phyloP scores from a whole-genome alignment of 2,329 filamentous ascomycete genomes.

The Talaromyces sp. region DNA sequence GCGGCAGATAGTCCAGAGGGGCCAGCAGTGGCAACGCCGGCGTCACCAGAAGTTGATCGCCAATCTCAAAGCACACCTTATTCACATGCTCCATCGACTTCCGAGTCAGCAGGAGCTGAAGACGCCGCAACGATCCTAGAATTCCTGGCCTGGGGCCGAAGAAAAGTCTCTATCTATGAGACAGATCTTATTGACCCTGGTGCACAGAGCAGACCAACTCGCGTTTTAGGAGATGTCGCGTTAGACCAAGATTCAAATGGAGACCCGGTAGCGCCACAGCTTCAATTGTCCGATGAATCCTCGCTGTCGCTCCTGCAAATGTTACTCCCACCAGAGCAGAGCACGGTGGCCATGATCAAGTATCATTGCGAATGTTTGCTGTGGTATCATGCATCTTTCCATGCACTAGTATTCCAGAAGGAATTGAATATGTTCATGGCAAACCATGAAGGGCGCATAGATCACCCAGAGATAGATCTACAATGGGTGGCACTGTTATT shows the following conservation, averaged over 20 bases:
- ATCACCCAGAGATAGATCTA: conserved; percentile 37
- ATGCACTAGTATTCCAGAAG: conserved; percentile 39
- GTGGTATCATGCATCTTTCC: conserved; percentile 43
- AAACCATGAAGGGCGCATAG: conserved; percentile 35
- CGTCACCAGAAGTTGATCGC: conserved; percentile 13
- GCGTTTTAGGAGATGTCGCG: conserved; percentile 27
- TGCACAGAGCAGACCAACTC: conserved; percentile 21
- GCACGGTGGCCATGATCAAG: conserved; percentile 28
- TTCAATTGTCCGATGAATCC: conserved; percentile 7
- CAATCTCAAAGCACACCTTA: neutral
- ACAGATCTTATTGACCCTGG: conserved; percentile 25
- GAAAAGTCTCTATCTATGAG: conserved; percentile 41
- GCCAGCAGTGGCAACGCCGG: conserved; percentile 11
- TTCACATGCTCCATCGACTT: neutral
- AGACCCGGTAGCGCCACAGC: neutral
- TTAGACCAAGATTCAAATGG: conserved; percentile 9
- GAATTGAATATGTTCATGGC: conserved; percentile 32
- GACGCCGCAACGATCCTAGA: conserved; percentile 49
- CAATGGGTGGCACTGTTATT: conserved; percentile 51
- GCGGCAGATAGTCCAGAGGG: neutral
- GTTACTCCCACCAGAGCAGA: conserved; percentile 32
- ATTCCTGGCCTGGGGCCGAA: conserved; percentile 51
- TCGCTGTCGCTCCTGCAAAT: conserved; percentile 33
- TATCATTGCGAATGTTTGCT: conserved; percentile 42
- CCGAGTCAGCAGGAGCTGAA: conserved; percentile 15